phyloP scores from a whole-genome alignment of 2,329 filamentous ascomycete species.

The Chrysoporthe deuterocubensis region DNA sequence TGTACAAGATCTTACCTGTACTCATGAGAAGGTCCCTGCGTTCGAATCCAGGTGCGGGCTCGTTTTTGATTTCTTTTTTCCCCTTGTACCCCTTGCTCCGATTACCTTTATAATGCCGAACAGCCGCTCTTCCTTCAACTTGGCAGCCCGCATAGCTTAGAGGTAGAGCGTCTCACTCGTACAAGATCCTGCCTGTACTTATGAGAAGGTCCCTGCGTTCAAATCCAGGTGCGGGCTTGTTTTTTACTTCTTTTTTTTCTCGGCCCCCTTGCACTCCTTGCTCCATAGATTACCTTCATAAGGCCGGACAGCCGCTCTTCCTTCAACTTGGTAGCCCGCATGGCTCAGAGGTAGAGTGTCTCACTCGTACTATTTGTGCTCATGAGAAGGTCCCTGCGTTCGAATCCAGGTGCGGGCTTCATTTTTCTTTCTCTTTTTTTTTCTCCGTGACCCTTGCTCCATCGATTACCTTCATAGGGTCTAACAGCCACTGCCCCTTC shows the following conservation, averaged over 20 bases:
- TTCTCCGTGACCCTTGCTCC: no score
- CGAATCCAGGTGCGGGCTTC: not conserved
- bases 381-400: not conserved
- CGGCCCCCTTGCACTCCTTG: no score
- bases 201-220: not conserved
- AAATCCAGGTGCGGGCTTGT: not conserved
- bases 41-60: not conserved
- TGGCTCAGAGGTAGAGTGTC: not conserved
- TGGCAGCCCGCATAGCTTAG: not conserved
- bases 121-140: not conserved
- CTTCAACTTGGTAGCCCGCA: not conserved
- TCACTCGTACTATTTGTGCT: not conserved
- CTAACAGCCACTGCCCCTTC: no score
- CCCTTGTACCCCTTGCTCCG: no score
- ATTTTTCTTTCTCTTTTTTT: not conserved
- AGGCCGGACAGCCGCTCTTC: not conserved
- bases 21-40: not conserved
- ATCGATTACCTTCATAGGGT: not conserved
- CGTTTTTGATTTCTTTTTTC: not conserved
- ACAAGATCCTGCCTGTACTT: not conserved
- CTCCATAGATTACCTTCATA: not conserved
- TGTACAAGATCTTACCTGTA: not conserved
- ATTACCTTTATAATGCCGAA: not conserved
- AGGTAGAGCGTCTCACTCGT: not conserved
- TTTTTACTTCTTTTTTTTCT: not conserved